phyloP scores from a whole-genome alignment of 345 rosid genomes.

The Heritiera fomes region DNA sequence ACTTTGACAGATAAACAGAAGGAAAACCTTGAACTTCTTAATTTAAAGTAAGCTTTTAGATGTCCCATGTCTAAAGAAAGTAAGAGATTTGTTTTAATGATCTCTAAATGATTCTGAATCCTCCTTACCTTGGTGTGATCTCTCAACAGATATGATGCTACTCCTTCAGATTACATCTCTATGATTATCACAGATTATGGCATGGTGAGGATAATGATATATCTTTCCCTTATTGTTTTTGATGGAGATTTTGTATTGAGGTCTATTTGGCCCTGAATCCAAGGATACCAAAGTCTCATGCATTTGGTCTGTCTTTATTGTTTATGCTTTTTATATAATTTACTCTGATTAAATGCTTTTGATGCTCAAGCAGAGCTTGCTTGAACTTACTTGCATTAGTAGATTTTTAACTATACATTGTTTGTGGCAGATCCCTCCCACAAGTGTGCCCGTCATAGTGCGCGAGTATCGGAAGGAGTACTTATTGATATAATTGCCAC shows the following conservation, averaged over 20 bases:
- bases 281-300: background rate
- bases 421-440: slow-evolving; percentile 55
- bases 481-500: slow-evolving; percentile 40
- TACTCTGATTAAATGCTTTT: background rate
- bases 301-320: background rate
- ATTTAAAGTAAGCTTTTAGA: slow-evolving; percentile 49
- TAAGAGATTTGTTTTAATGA: background rate
- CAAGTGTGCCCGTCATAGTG: slow-evolving; percentile 79
- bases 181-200: slow-evolving; percentile 78
- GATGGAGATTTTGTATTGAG: background rate
- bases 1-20: slow-evolving; percentile 31
- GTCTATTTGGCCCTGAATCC: background rate
- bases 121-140: background rate
- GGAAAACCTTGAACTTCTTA: slow-evolving; percentile 61
- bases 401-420: background rate
- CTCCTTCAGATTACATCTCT: slow-evolving; percentile 71
- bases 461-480: slow-evolving; percentile 65
- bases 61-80: slow-evolving; percentile 6
- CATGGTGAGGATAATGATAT: slow-evolving; percentile 48
- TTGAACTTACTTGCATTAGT: background rate
- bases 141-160: slow-evolving; percentile 62
- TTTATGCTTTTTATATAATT: background rate
- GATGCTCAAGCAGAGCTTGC: background rate
- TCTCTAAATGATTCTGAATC: slow-evolving; percentile 5
- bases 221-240: background rate